Percentiles rank a stretch among this genome's conserved stretches.
These are phyloP conservation scores for Trichophyton benhamiae DNA, from an alignment of 2,329 filamentous ascomycete species.

Conservation along the genomic window DNA sequence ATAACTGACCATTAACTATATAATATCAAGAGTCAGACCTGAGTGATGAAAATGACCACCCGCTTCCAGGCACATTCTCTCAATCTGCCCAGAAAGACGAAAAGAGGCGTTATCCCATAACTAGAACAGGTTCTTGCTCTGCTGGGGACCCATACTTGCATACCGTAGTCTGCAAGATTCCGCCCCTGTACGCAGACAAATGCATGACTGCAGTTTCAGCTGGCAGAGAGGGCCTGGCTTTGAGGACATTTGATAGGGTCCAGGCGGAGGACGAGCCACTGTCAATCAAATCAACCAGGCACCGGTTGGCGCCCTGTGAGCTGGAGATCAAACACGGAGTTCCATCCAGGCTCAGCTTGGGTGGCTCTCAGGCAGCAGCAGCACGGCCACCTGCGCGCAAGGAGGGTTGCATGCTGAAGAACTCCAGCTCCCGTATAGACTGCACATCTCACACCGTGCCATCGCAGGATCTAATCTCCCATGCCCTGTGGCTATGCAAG, in stretches of 20 bases:
- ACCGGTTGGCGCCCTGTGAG: neutral
- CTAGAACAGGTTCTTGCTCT: conserved; percentile 23
- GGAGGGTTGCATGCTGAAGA: neutral
- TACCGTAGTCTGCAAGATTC: neutral
- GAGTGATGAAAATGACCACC: neutral
- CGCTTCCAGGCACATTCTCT: conserved; percentile 10
- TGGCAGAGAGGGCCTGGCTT: neutral
- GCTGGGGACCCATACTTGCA: neutral
- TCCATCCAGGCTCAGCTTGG: neutral
- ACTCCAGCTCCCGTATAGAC: too few relatives aligned
- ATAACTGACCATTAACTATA: too few relatives aligned
- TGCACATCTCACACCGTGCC: neutral
- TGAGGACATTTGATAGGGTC: too few relatives aligned
- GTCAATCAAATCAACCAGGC: too few relatives aligned
- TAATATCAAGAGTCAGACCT: too few relatives aligned
- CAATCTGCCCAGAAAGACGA: conserved; percentile 8
- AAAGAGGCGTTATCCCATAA: conserved; percentile 18
- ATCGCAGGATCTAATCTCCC: neutral
- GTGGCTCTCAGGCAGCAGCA: neutral
- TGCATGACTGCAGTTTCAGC: neutral
- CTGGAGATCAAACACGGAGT: neutral
- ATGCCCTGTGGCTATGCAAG: neutral
- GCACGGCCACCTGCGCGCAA: neutral
- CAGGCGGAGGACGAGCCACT: too few relatives aligned
- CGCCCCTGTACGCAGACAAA: neutral